A percentile compares a stretch with the other conserved stretches of the same genome.
These are phyloP conservation scores for Cladobotryum mycophilum DNA, from an alignment of 2,329 filamentous ascomycete genomes.

Conservation along the genomic window DNA sequence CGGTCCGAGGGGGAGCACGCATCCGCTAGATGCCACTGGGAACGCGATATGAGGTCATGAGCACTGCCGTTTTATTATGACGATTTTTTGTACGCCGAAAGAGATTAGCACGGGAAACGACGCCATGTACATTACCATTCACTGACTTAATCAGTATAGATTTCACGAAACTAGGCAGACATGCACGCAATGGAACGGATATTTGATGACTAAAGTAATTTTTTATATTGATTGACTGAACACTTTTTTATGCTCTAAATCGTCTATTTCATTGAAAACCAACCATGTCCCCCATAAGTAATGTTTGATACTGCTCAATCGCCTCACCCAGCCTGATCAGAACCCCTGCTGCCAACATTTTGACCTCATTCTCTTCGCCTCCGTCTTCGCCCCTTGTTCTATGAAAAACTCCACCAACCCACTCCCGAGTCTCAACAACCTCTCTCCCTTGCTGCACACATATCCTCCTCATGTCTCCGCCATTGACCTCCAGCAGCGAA, in stretches of 20 bases:
- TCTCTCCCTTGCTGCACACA: conserved; percentile 69
- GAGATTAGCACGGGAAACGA: conserved; percentile 1
- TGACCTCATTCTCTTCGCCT: conserved; percentile 69
- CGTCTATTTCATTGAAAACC: conserved; percentile 20
- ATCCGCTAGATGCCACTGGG: conserved; percentile 6
- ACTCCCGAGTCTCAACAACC: conserved; percentile 80
- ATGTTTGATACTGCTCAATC: conserved; percentile 71
- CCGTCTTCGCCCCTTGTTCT: conserved; percentile 44
- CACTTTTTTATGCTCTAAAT: neutral
- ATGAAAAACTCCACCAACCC: conserved; percentile 74
- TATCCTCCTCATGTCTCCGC: conserved; percentile 61
- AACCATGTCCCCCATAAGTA: conserved; percentile 66
- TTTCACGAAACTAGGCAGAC: neutral
- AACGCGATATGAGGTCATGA: conserved; percentile 3
- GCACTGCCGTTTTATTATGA: neutral
- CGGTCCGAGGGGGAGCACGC: conserved; percentile 29
- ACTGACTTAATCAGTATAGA: neutral
- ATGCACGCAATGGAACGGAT: neutral
- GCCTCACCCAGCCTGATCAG: conserved; percentile 74
- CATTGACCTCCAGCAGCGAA: conserved; percentile 76
- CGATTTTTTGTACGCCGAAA: neutral
- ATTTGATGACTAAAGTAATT: no score
- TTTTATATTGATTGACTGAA: neutral
- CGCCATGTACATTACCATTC: neutral
- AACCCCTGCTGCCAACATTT: conserved; percentile 71